Evolutionary conservation across 139 green algal genomes (phyloP).

Genomic region (Chlorella sp.): DNA sequence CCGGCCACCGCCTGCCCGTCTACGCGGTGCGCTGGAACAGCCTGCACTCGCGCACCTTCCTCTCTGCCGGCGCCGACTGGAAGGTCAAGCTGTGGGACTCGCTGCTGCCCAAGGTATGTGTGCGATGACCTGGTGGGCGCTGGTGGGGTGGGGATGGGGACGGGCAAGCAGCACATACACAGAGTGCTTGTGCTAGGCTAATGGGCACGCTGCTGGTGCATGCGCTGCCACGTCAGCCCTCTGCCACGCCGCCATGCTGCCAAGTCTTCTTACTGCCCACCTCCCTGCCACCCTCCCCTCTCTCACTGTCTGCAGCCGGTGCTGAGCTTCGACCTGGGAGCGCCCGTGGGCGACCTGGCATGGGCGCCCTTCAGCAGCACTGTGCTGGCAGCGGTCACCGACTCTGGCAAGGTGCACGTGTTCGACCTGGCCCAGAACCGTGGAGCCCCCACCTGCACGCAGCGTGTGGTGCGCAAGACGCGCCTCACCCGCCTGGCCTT

Average conservation of each 20-base stretch:
- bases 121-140: neutral
- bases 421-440: slow-evolving; percentile 90
- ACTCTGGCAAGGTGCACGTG: slow-evolving; percentile 73
- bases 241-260: neutral
- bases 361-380: slow-evolving; percentile 91
- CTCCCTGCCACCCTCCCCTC: neutral
- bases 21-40: slow-evolving; percentile 90
- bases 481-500: slow-evolving; percentile 90
- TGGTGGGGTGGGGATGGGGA: neutral
- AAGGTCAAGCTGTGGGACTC: slow-evolving; percentile 82
- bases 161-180: neutral
- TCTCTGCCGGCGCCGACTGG: slow-evolving; percentile 93
- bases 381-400: slow-evolving; percentile 87
- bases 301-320: slow-evolving; percentile 47
- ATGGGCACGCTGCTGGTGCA: too few species aligned
- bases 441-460: slow-evolving; percentile 83
- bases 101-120: slow-evolving; percentile 17
- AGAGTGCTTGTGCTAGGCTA: neutral
- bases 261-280: neutral
- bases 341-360: slow-evolving; percentile 84
- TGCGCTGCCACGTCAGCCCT: too few species aligned
- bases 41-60: slow-evolving; percentile 82
- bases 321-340: slow-evolving; percentile 76
- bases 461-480: slow-evolving; percentile 80
- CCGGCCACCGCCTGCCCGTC: slow-evolving; percentile 75